A percentile compares a stretch with the other conserved stretches of the same genome.
These are phyloP conservation scores for Staphylotrichum tortipilum DNA, from an alignment of 495 filamentous ascomycete genomes.

Conservation along the genomic window DNA sequence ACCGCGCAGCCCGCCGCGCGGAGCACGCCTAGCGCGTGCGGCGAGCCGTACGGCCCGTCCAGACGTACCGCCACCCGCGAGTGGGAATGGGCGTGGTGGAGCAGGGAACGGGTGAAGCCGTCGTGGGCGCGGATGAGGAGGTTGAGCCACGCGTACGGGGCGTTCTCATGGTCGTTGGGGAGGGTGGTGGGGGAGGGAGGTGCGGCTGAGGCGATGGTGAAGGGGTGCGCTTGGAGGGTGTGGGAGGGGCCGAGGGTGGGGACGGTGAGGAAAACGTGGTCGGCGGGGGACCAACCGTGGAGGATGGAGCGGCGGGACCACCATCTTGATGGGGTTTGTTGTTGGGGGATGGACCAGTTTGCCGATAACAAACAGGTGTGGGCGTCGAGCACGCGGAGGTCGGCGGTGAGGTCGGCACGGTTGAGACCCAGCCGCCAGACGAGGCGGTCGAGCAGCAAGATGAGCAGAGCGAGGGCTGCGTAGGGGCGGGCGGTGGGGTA, in stretches of 20 bases:
- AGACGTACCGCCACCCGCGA: constrained; percentile 30
- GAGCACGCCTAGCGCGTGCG: constrained; percentile 21
- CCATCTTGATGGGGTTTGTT: constrained; percentile 1
- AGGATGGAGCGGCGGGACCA: constrained; percentile 26
- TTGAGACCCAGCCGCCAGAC: constrained; percentile 46
- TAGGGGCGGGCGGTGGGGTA: constrained; percentile 25
- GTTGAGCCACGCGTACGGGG: constrained; percentile 37
- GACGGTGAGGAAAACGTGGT: constrained; percentile 52
- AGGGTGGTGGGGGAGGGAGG: constrained; percentile 12
- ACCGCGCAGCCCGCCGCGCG: constrained; percentile 39
- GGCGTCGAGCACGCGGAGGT: constrained; percentile 33
- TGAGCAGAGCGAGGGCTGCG: constrained; percentile 22
- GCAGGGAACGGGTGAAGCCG: constrained; percentile 49
- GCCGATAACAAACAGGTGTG: constrained; percentile 42
- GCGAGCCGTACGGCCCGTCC: constrained; percentile 54
- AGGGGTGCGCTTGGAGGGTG: constrained; percentile 46
- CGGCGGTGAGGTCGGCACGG: constrained; percentile 32
- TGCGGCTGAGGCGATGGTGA: constrained; percentile 50
- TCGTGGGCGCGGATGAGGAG: constrained; percentile 48
- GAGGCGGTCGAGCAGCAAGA: constrained; percentile 52
- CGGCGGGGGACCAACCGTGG: constrained; percentile 47
- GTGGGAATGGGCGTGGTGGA: constrained; percentile 34
- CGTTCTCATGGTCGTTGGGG: constrained; percentile 6
- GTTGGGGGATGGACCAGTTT: constrained; percentile 28
- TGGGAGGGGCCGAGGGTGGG: constrained; percentile 37